These are phyloP conservation scores for Phytophthora meadii DNA, from an alignment of 352 stramenopile genomes.

Conservation along the genomic window DNA sequence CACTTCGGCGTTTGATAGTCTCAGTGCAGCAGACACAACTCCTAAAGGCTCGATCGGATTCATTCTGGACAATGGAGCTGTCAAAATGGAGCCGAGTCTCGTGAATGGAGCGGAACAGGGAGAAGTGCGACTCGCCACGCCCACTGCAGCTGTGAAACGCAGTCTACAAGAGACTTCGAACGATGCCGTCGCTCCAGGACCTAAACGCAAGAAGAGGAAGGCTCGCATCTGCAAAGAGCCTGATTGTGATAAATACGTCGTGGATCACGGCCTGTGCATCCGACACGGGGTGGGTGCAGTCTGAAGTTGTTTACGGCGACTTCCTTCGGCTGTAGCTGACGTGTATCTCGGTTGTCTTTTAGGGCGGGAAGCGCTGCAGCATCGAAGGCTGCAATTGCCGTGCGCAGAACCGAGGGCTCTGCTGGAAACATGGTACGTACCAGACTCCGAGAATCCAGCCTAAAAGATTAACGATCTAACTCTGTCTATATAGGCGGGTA, in stretches of 20 bases:
- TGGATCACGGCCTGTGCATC: conserved; percentile 63
- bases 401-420: conserved; percentile 59
- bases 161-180: conserved; percentile 7
- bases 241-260: conserved; percentile 64
- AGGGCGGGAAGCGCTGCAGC: conserved; percentile 62
- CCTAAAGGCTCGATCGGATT: conserved; percentile 43
- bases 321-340: conserved; percentile 2
- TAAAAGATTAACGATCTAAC: background rate
- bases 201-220: conserved; percentile 50
- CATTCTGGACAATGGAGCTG: conserved; percentile 29
- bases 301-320: conserved; percentile 1
- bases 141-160: conserved; percentile 7
- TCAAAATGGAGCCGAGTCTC: conserved; percentile 20
- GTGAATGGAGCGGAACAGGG: conserved; percentile 5
- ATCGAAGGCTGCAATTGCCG: conserved; percentile 60
- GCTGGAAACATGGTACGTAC: conserved; percentile 37
- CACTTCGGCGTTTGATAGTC: conserved; percentile 11
- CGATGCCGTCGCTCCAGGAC: conserved; percentile 5
- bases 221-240: conserved; percentile 56
- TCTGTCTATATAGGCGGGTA: conserved; percentile 38
- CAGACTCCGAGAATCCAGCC: background rate
- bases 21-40: conserved; percentile 2
- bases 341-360: background rate
- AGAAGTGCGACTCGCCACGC: conserved; percentile 12
- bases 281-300: conserved; percentile 32